These are phyloP conservation scores for Grifola frondosa DNA, from an alignment of 1,284 basidiomycete genomes.

Conservation along the genomic window DNA sequence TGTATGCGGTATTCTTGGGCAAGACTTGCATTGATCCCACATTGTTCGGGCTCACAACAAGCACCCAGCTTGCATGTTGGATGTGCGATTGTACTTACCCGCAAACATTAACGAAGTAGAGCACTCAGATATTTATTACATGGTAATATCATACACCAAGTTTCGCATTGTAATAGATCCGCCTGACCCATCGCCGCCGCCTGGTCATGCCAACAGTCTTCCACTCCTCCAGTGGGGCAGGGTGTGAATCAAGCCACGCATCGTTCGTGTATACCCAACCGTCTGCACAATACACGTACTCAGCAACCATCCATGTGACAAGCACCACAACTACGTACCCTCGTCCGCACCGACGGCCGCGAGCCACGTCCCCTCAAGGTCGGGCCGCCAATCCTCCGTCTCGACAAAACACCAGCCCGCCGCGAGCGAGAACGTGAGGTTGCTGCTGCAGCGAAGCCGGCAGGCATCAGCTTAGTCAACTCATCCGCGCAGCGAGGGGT, in stretches of 20 bases:
- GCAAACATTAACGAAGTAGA: no score
- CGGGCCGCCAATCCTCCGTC: slow-evolving; percentile 73
- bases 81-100: no score
- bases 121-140: no score
- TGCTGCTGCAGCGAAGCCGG: slow-evolving; percentile 50
- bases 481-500: not conserved
- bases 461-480: slow-evolving; percentile 14
- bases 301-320: not conserved
- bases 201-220: slow-evolving; percentile 50
- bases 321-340: slow-evolving; percentile 31
- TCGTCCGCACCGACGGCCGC: slow-evolving; percentile 44
- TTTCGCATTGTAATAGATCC: slow-evolving; percentile 50
- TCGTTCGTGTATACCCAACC: slow-evolving; percentile 82
- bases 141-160: slow-evolving; percentile 2
- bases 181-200: slow-evolving; percentile 60
- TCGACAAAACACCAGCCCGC: slow-evolving; percentile 70
- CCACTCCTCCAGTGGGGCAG: slow-evolving; percentile 43
- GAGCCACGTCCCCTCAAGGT: slow-evolving; percentile 58
- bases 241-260: slow-evolving; percentile 56
- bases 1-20: no score
- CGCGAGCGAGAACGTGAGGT: slow-evolving; percentile 71
- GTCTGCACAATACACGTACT: slow-evolving; percentile 36
- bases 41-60: no score
- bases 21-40: no score
- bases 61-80: no score